Evolutionary conservation across 2,329 filamentous ascomycete species (phyloP), one percentile per base, ranked within the genome.

Genomic region (Aspergillus luchuensis): DNA sequence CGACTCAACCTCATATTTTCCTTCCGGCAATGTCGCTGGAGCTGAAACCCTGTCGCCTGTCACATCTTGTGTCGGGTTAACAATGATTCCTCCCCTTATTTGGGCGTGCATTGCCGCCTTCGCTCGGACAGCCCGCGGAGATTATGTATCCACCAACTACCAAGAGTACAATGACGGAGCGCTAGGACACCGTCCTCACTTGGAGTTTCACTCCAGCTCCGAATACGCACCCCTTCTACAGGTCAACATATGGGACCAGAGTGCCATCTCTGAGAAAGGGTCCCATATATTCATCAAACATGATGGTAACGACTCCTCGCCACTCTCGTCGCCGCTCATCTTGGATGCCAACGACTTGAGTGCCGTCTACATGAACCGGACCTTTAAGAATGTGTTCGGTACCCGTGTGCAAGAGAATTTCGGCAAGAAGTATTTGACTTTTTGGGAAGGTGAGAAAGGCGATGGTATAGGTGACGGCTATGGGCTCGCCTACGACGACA

Each of bases 381-480:
- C 53, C 8, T 60, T 57, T 21, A 52, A 57, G 15, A 60, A 60
- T 10, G 58, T 60, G 10, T 60, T 60, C 15, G 58, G 58, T 15
- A 60, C 58, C 2, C 58, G 58, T 8, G 54, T 60, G 0, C 58
- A 60, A 30, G 58, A 60, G 54, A 57, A 57, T n/a, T 33, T 33
- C 8, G 58, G 58, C 28, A 56, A 48, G 39, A 57, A 39, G 38
- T 60, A 60, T 28, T 48, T 60, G 4, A 60, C 58, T 15, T 60
- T 60, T n/a, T 60, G 58, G 58, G 58, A 47, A 15, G 58, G 58
- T 15, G 58, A 60, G 2, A 60, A 60, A 30, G 58, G 58, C 36
- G 48, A 53, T 23, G 58, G 58, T 7, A 57, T 60, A 13, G 58
- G 58, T 7, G 48, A 57, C 23, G 58, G 58, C 10, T 60, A 57